Evolutionary conservation across 2,329 filamentous ascomycete genomes (phyloP).

Genomic region (Phoma sp.): DNA sequence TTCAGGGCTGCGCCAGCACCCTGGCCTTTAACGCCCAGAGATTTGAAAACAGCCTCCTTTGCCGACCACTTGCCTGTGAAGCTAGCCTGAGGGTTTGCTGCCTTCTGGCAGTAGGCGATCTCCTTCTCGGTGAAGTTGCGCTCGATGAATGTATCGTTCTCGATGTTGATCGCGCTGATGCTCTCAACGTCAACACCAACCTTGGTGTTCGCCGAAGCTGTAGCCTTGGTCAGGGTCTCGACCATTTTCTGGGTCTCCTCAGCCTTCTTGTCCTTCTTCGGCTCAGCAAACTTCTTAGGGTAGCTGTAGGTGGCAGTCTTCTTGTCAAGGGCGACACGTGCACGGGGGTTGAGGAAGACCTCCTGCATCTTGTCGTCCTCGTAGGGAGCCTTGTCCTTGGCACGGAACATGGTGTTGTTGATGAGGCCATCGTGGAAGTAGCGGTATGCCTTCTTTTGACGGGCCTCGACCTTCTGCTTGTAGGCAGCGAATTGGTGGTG

Average conservation of each 20-base stretch:
- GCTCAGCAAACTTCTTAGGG: slow-evolving; percentile 61
- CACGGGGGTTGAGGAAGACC: slow-evolving; percentile 92
- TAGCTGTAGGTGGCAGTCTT: slow-evolving; percentile 82
- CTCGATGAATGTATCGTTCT: slow-evolving; percentile 91
- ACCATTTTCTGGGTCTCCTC: slow-evolving; percentile 76
- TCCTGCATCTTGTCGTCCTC: slow-evolving; percentile 82
- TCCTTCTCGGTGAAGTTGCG: slow-evolving; percentile 91
- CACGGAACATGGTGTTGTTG: slow-evolving; percentile 97
- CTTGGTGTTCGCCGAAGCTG: slow-evolving; percentile 67
- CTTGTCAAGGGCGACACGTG: slow-evolving; percentile 83
- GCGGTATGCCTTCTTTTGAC: slow-evolving; percentile 98
- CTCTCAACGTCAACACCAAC: slow-evolving; percentile 95
- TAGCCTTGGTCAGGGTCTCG: slow-evolving; percentile 74
- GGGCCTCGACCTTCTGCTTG: slow-evolving; percentile 83
- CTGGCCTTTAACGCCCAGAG: slow-evolving; percentile 82
- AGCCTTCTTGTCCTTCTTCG: slow-evolving; percentile 64
- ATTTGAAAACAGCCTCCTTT: slow-evolving; percentile 99
- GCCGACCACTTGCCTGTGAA: slow-evolving; percentile 97
- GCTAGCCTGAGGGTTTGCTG: slow-evolving; percentile 80
- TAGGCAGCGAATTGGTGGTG: slow-evolving; percentile 81
- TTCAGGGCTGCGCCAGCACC: slow-evolving; percentile 88
- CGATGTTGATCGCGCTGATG: slow-evolving; percentile 84
- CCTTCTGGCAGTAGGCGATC: slow-evolving; percentile 83
- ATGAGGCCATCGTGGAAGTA: slow-evolving; percentile 98
- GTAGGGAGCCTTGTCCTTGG: slow-evolving; percentile 91